Conservation (phyloP, 164 flowering plant genomes). For the Hamamelis virginiana region DNA sequence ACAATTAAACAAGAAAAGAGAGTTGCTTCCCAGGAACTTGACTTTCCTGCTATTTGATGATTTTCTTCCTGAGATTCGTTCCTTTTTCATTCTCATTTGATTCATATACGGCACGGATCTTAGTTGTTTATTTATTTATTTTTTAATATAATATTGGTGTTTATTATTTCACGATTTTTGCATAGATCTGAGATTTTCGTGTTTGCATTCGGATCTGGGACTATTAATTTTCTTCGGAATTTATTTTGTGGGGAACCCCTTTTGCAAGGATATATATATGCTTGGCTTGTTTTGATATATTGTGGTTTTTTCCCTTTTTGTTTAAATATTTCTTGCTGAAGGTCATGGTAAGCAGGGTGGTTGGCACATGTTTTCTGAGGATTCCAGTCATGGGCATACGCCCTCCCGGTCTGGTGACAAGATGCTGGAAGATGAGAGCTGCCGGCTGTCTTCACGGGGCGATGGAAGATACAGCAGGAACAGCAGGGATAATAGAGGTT, state of each 20-base stretch:
- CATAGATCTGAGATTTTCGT: slow-evolving; percentile 5
- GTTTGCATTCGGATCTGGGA: not conserved
- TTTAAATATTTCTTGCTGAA: slow-evolving; percentile 44
- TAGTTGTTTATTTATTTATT: not conserved
- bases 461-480: slow-evolving; percentile 54
- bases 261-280: not conserved
- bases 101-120: not conserved
- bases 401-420: slow-evolving; percentile 53
- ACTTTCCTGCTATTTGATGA: not conserved
- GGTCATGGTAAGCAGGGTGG: slow-evolving; percentile 90
- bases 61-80: not conserved
- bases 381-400: slow-evolving; percentile 46
- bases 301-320: slow-evolving; percentile 17
- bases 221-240: not conserved
- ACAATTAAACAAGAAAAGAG: too few species aligned
- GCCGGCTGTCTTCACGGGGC: slow-evolving; percentile 35
- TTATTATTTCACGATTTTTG: not conserved
- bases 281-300: slow-evolving; percentile 24
- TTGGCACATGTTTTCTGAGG: slow-evolving; percentile 63
- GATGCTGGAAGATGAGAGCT: slow-evolving; percentile 57
- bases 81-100: too few species aligned
- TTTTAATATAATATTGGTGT: too few species aligned
- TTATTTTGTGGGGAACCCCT: not conserved
- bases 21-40: not conserved
- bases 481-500: slow-evolving; percentile 56